phyloP scores from a whole-genome alignment of 768 basidiomycete genomes.

The Paxillus rubicundulus region DNA sequence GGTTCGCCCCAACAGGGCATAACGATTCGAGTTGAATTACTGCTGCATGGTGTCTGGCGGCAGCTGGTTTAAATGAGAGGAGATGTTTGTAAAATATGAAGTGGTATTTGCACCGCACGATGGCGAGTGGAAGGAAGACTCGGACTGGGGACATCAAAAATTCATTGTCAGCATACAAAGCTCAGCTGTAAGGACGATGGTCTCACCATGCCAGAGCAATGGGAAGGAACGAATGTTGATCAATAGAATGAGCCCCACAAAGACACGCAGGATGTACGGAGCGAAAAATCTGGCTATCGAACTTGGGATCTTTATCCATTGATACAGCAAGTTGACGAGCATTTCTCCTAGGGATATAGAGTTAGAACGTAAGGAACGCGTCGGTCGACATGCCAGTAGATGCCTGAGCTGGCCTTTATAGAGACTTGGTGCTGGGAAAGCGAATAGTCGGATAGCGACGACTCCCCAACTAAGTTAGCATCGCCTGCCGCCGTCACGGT shows the following conservation, averaged over 20 bases:
- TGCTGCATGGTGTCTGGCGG: slow-evolving; percentile 10
- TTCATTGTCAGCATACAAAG: not conserved
- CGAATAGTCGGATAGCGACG: too few relatives aligned
- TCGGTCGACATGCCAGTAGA: too few relatives aligned
- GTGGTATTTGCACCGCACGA: slow-evolving; percentile 10
- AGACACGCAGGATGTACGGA: not conserved
- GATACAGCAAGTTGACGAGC: not conserved
- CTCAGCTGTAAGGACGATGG: not conserved
- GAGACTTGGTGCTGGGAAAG: too few relatives aligned
- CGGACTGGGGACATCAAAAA: not conserved
- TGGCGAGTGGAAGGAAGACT: slow-evolving; percentile 11
- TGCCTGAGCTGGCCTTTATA: too few relatives aligned
- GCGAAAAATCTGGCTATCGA: not conserved
- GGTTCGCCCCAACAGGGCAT: slow-evolving; percentile 16
- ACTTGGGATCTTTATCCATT: not conserved
- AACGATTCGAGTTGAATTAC: slow-evolving; percentile 10
- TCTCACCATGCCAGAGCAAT: slow-evolving; percentile 14
- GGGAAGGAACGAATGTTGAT: slow-evolving; percentile 14
- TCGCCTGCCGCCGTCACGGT: too few relatives aligned
- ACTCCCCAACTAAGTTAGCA: too few relatives aligned
- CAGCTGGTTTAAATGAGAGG: slow-evolving; percentile 6
- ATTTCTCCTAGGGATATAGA: not conserved
- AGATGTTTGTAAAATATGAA: slow-evolving; percentile 5
- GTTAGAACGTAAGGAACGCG: slow-evolving; percentile 5
- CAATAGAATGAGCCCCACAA: slow-evolving; percentile 8